A percentile compares a stretch with the other conserved stretches of the same genome.
These are phyloP conservation scores for Amaranthus hypochondriacus DNA, from an alignment of 148 eudicot genomes.

Conservation along the genomic window DNA sequence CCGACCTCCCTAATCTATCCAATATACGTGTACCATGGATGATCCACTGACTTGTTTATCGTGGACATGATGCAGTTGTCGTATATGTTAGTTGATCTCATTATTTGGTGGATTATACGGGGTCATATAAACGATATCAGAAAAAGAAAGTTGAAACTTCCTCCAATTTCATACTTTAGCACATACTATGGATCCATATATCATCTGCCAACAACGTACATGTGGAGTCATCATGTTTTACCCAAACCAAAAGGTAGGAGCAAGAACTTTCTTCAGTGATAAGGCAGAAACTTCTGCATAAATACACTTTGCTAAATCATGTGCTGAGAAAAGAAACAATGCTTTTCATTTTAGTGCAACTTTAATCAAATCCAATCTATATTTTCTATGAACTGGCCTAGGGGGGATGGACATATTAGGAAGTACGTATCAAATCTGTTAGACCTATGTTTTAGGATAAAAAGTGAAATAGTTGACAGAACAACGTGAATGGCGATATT, in stretches of 20 bases:
- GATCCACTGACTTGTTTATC: constrained; percentile 3
- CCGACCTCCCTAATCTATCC: neutral
- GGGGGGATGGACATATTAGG: too few species aligned
- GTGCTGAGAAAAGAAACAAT: neutral
- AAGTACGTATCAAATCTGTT: too few species aligned
- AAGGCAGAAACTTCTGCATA: neutral
- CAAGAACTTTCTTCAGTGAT: neutral
- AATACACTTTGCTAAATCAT: neutral
- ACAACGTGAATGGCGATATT: too few species aligned
- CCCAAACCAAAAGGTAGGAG: constrained; percentile 77
- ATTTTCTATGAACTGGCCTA: too few species aligned
- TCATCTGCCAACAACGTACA: constrained; percentile 87
- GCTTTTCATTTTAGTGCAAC: neutral
- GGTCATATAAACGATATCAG: constrained; percentile 76
- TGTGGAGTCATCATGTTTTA: constrained; percentile 94
- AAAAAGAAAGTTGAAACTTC: constrained; percentile 64
- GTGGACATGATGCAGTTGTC: constrained; percentile 57
- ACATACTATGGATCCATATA: constrained; percentile 68
- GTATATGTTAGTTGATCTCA: constrained; percentile 77
- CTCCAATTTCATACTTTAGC: constrained; percentile 88
- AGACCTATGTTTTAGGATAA: too few species aligned
- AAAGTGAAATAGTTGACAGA: too few species aligned
- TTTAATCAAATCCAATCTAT: neutral
- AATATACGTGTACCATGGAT: neutral
- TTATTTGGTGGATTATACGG: constrained; percentile 86